Base-by-base conservation (phyloP, 371 early-diverging fungal species). In the Zopfochytrium polystomum region DNA sequence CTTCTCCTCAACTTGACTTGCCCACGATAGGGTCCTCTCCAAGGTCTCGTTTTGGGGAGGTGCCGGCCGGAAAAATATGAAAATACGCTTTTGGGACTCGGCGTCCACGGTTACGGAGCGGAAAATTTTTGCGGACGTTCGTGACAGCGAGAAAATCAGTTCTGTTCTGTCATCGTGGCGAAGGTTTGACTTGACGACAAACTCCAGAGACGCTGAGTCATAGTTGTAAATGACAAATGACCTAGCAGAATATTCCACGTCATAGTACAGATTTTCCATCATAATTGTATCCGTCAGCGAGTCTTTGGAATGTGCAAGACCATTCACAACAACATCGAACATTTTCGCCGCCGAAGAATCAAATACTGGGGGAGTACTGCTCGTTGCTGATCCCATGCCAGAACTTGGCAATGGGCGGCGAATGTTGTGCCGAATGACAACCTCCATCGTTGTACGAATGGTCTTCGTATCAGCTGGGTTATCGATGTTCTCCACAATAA, bases 361-460 rank as follows among this genome's bases (percentile, higher is more conserved):
- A 35, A 20, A 15, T 6, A n/a, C 9, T 4, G 53, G 44, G 5
- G 53, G 53, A 25, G 15, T 3, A 30, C 29, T 26, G 47, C 20
- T 25, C 7, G 30, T 31, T 34, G 42, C 42, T 11, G 42, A 42
- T n/a, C n/a, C 13, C n/a, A 42, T 13, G n/a, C 11, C 55, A 7
- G 4, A 33, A 20, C 31, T 22, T 25, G 5, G 51, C 6, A 4
- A 22, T 11, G n/a, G 7, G 18, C 65, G 43, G 11, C 74, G 65
- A 23, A 86, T 45, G 63, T 85, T 85, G 67, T 85, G 86, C 33
- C 81, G 70, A 13, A 85, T 86, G 34, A 88, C 88, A 4, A 88
- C 83, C 52, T 83, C 89, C 81, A 85, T 80, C 5, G 73, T 72
- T 9, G 85, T 71, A 5, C 85, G 79, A 13, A 89, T 73, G 25